These are phyloP conservation scores for Starmera amethionina DNA, from an alignment of 805 yeast species.

Conservation along the genomic window DNA sequence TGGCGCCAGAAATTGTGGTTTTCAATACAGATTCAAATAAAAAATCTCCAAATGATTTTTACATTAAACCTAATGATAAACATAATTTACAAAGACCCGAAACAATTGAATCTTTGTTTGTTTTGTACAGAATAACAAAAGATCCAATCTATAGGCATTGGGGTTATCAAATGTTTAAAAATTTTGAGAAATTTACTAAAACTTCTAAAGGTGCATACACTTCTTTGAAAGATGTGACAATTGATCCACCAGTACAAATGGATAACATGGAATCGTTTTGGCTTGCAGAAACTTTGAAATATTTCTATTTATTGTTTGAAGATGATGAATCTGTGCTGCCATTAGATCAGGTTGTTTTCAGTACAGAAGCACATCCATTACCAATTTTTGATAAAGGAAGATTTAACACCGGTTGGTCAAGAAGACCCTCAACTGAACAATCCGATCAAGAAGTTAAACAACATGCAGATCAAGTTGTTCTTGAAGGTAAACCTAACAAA, in stretches of 20 bases:
- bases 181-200: conserved; percentile 51
- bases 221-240: conserved; percentile 57
- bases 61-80: conserved; percentile 58
- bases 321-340: conserved; percentile 42
- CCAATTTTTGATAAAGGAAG: conserved; percentile 48
- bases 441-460: neutral
- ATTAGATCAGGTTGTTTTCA: conserved; percentile 45
- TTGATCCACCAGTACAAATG: conserved; percentile 36
- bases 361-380: conserved; percentile 62
- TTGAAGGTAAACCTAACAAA: conserved; percentile 1
- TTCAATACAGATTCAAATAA: conserved; percentile 47
- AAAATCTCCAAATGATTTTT: conserved; percentile 41
- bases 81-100: conserved; percentile 92
- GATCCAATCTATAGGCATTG: conserved; percentile 77
- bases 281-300: conserved; percentile 52
- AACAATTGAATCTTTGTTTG: conserved; percentile 81
- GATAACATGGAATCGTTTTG: conserved; percentile 60
- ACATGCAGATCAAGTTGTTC: conserved; percentile 2
- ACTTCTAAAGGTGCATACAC: conserved; percentile 46
- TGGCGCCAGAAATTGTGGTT: conserved; percentile 82
- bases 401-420: conserved; percentile 54
- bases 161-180: conserved; percentile 81
- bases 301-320: conserved; percentile 39
- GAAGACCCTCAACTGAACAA: neutral
- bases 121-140: conserved; percentile 69